Evolutionary conservation across 2,329 filamentous ascomycete species (phyloP).

Genomic region (Lachnellula cervina): DNA sequence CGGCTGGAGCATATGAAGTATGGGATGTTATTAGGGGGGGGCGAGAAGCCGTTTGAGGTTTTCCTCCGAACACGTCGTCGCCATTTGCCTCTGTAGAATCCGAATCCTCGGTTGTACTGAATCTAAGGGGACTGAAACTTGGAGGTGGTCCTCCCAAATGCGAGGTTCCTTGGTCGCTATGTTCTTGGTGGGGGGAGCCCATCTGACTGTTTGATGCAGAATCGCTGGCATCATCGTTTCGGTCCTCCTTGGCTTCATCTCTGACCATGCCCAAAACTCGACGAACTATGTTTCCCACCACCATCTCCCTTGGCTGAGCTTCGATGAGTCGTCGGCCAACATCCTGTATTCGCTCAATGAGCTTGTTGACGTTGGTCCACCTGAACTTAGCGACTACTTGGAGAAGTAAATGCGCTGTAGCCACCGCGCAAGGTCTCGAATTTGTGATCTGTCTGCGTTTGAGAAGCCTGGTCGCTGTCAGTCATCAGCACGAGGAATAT

Average conservation of each 20-base stretch:
- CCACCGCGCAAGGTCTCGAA: constrained; percentile 82
- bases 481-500: constrained; percentile 13
- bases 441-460: constrained; percentile 87
- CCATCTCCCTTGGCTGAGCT: constrained; percentile 82
- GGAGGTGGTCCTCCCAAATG: constrained; percentile 9
- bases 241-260: constrained; percentile 80
- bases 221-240: constrained; percentile 49
- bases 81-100: constrained; percentile 14
- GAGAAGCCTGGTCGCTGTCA: constrained; percentile 53
- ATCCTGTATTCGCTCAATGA: constrained; percentile 74
- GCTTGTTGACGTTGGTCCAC: constrained; percentile 69
- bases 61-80: constrained; percentile 23
- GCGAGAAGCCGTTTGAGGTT: constrained; percentile 35
- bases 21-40: constrained; percentile 59
- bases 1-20: constrained; percentile 57
- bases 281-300: constrained; percentile 89
- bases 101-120: constrained; percentile 23
- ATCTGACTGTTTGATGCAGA: constrained; percentile 28
- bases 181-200: constrained; percentile 24
- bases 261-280: constrained; percentile 86
- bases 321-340: constrained; percentile 69
- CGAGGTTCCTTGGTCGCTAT: constrained; percentile 13
- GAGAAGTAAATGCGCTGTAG: constrained; percentile 82
- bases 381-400: constrained; percentile 80
- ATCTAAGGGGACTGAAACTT: constrained; percentile 26